Base-by-base conservation (phyloP, 2,329 filamentous ascomycete species). In the Pseudophaeomoniella oleicola region DNA sequence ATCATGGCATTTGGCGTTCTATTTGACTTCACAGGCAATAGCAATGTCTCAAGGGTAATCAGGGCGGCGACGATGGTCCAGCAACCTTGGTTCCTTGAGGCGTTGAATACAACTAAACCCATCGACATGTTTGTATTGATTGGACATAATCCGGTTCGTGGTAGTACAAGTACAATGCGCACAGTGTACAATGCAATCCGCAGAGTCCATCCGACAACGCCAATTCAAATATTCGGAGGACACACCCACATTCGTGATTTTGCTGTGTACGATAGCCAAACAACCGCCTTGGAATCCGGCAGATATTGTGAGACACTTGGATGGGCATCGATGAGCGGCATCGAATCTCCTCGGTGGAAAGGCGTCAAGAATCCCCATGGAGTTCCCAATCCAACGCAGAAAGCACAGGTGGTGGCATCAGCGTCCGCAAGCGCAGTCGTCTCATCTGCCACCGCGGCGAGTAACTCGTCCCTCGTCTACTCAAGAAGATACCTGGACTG, bases 241-340 rank as follows among this genome's bases (percentile, higher is more conserved):
- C 75, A 79, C 53, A 69, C 62, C 27, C 75, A 79, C 48, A 68
- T 77, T 41, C 70, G 77, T 12, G 75, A 81, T 49, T 77, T 78
- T 50, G 64, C 64, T 13, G 69, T 78, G 2, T 77, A 72, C 42
- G 76, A 81, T 48, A 64, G 71, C 38, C 67, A 65, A 45, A 67
- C 71, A 4, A 74, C 75, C 3, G 74, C 66, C 0, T 59, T 80
- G 5, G 75, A 78, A 45, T 72, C 74, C 2, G 75, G 72, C 4
- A 65, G 72, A 36, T 81, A 79, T 53, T 80, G 75, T 49, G 76
- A 81, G 56, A 80, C 75, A 2, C 59, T 80, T 1, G 76, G 76
- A 16, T 81, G 73, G 71, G 51, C 78, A 15, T 69, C 73, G n/a
- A 68, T 80, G 56, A 67, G 65, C 35, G 75, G 75, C 12, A 68